Conservation (phyloP, 192 early-diverging fungal genomes). For the Chytriomyces sp. region DNA sequence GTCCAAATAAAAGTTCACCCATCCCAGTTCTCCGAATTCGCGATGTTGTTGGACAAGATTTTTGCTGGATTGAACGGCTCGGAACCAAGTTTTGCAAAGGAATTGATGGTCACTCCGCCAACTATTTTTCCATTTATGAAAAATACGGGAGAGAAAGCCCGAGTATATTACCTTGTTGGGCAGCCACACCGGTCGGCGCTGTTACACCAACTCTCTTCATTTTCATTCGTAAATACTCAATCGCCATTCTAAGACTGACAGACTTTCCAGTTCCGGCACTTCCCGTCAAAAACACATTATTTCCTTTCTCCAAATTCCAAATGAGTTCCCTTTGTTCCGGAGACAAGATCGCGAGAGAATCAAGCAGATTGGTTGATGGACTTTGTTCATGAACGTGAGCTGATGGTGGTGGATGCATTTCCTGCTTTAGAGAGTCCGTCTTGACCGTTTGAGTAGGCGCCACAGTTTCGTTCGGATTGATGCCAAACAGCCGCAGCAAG, state of each 20-base stretch:
- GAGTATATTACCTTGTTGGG: slow-evolving; percentile 9
- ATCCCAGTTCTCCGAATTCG: slow-evolving; percentile 8
- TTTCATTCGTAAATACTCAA: slow-evolving; percentile 3
- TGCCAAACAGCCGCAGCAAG: too few relatives aligned
- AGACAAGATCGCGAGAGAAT: not conserved
- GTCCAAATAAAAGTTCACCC: too few relatives aligned
- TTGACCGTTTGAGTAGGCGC: too few relatives aligned
- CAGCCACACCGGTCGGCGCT: slow-evolving; percentile 30
- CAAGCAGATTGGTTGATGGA: not conserved
- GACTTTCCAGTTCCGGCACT: not conserved
- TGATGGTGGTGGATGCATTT: not conserved
- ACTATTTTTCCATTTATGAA: not conserved
- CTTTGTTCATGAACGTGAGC: not conserved
- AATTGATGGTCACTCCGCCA: slow-evolving; percentile 25
- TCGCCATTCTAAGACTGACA: not conserved
- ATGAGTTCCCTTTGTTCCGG: slow-evolving; percentile 2
- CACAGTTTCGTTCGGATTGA: too few relatives aligned
- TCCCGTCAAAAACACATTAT: slow-evolving; percentile 1
- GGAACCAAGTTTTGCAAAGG: slow-evolving; percentile 5
- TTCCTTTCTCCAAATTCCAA: not conserved
- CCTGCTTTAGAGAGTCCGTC: too few relatives aligned
- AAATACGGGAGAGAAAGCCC: not conserved
- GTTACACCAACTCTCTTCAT: not conserved
- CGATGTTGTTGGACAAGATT: not conserved
- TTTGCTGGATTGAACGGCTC: not conserved